A percentile compares a stretch with the other conserved stretches of the same genome.
These are phyloP conservation scores for Myxozyma neglecta DNA, from an alignment of 805 yeast genomes.

Conservation along the genomic window DNA sequence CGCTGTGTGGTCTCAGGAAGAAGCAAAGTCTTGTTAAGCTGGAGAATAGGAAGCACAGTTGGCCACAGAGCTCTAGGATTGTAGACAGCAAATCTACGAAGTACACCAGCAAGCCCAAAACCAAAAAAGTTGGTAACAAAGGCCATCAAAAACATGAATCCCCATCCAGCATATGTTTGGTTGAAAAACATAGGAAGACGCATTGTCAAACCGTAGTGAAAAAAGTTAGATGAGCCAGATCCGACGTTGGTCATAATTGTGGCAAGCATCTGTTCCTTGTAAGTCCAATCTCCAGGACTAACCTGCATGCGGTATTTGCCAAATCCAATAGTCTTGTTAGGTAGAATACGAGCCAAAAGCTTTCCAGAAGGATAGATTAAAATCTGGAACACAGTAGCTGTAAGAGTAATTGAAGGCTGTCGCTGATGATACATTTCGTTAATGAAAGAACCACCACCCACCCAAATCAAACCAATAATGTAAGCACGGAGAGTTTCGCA, in stretches of 20 bases:
- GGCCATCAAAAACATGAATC: slow-evolving; percentile 16
- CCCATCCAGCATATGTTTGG: slow-evolving; percentile 10
- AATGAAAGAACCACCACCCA: slow-evolving; percentile 56
- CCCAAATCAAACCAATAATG: slow-evolving; percentile 52
- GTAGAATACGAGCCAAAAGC: slow-evolving; percentile 46
- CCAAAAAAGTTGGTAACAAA: slow-evolving; percentile 57
- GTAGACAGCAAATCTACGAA: slow-evolving; percentile 57
- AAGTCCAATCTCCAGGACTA: slow-evolving; percentile 66
- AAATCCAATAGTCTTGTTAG: slow-evolving; percentile 54
- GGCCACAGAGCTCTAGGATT: slow-evolving; percentile 69
- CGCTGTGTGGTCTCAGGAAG: slow-evolving; percentile 13
- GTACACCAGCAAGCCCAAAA: slow-evolving; percentile 64
- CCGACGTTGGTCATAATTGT: slow-evolving; percentile 43
- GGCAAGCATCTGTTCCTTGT: slow-evolving; percentile 65
- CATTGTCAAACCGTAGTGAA: slow-evolving; percentile 47
- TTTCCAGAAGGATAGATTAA: slow-evolving; percentile 61
- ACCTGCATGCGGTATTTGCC: slow-evolving; percentile 45
- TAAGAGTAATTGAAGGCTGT: slow-evolving; percentile 52
- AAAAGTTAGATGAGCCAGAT: slow-evolving; percentile 40
- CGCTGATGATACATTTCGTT: slow-evolving; percentile 60
- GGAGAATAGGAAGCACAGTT: slow-evolving; percentile 56
- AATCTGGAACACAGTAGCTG: slow-evolving; percentile 56
- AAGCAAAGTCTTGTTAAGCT: slow-evolving; percentile 50
- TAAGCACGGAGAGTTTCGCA: slow-evolving; percentile 56
- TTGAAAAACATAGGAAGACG: slow-evolving; percentile 12